These are phyloP conservation scores for Leccinum truebloodii DNA, from an alignment of 768 basidiomycete species.

Conservation along the genomic window DNA sequence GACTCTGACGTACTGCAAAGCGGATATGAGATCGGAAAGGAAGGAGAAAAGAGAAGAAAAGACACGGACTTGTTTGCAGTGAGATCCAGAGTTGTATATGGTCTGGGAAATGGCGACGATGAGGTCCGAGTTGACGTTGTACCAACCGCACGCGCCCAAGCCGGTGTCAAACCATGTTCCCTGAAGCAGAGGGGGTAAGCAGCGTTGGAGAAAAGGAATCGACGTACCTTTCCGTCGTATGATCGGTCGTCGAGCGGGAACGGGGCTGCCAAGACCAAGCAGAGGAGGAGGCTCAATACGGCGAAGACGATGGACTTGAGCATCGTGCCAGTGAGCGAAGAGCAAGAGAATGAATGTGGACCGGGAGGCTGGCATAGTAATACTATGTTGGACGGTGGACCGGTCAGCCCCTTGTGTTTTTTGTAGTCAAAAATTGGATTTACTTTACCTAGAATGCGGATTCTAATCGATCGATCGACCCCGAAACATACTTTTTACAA, in stretches of 20 bases:
- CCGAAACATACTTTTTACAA: no score
- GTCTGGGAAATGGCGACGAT: neutral
- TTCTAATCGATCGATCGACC: neutral
- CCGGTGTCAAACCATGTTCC: neutral
- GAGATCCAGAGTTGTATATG: neutral
- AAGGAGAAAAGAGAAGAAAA: neutral
- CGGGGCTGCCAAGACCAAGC: neutral
- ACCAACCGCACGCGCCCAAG: neutral
- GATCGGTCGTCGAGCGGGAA: neutral
- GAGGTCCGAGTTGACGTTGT: neutral
- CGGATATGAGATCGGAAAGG: neutral
- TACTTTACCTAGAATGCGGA: neutral
- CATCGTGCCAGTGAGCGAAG: neutral
- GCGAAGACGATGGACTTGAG: neutral
- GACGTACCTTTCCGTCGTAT: neutral
- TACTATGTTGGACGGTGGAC: neutral
- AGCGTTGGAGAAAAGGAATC: neutral
- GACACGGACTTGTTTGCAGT: neutral
- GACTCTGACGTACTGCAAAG: neutral
- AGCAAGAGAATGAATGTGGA: neutral
- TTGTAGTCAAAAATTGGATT: neutral
- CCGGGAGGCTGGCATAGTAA: neutral
- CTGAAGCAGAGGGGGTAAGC: neutral
- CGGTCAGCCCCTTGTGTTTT: neutral
- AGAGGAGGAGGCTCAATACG: neutral